Conservation (phyloP, 768 basidiomycete genomes). For the Boletus bicolor region DNA sequence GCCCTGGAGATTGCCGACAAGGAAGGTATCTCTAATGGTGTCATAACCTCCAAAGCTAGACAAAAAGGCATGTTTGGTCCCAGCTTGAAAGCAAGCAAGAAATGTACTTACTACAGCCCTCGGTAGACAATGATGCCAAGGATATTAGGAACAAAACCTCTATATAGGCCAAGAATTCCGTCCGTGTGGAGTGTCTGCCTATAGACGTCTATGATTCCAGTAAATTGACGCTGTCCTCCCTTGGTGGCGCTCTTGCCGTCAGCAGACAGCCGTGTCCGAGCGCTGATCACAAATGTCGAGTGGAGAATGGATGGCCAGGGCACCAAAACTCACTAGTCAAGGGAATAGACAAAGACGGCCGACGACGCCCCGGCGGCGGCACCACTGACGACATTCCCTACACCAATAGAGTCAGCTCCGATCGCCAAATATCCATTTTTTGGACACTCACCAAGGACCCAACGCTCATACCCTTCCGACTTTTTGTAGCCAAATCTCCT, state of each 20-base stretch:
- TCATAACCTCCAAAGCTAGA: slow-evolving; percentile 44
- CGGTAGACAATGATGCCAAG: slow-evolving; percentile 43
- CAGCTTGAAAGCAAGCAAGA: background rate
- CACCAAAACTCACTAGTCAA: slow-evolving; percentile 36
- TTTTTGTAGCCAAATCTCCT: slow-evolving; percentile 36
- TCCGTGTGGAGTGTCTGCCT: slow-evolving; percentile 41
- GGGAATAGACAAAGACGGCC: slow-evolving; percentile 43
- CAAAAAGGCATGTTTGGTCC: background rate
- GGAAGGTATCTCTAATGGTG: slow-evolving; percentile 36
- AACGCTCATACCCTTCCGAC: slow-evolving; percentile 35
- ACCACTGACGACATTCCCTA: slow-evolving; percentile 42
- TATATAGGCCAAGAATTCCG: slow-evolving; percentile 39
- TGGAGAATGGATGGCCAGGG: background rate
- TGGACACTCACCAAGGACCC: slow-evolving; percentile 32
- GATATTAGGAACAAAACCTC: slow-evolving; percentile 42
- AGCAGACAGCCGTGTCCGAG: slow-evolving; percentile 41
- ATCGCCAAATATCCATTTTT: background rate
- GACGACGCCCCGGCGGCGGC: slow-evolving; percentile 43
- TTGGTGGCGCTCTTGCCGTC: slow-evolving; percentile 36
- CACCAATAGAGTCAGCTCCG: background rate
- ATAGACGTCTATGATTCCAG: slow-evolving; percentile 42
- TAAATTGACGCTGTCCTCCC: slow-evolving; percentile 41
- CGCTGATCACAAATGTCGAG: slow-evolving; percentile 20
- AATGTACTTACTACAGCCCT: slow-evolving; percentile 38
- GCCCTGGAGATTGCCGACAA: slow-evolving; percentile 37